Conservation (phyloP, 345 rosid species). For the Acer negundo region DNA sequence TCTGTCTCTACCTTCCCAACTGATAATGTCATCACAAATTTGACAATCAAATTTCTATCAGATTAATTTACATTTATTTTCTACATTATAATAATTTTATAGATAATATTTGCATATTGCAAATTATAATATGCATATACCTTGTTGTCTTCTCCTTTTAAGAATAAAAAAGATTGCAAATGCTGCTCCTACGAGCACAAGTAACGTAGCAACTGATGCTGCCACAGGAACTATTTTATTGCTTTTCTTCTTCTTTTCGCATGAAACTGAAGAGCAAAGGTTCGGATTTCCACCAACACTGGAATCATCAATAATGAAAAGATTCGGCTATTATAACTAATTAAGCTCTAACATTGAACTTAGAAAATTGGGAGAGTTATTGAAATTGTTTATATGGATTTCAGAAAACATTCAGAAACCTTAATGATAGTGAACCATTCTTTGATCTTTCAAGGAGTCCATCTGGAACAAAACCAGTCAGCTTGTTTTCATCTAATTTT, state of each 20-base stretch:
- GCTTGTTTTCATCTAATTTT: conserved; percentile 41
- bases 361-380: no score
- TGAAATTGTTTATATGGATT: background rate
- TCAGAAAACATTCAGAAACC: conserved; percentile 27
- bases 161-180: conserved; percentile 19
- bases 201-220: conserved; percentile 27
- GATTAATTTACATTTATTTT: background rate
- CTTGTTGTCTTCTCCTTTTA: conserved; percentile 31
- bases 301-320: background rate
- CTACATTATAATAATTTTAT: background rate
- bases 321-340: no score
- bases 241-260: conserved; percentile 31
- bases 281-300: conserved; percentile 43
- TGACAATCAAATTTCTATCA: background rate
- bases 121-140: conserved; percentile 11
- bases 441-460: conserved; percentile 42
- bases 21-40: background rate
- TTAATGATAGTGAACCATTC: conserved; percentile 33
- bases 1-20: background rate
- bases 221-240: conserved; percentile 34
- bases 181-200: conserved; percentile 28
- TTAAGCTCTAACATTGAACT: no score
- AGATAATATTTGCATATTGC: background rate
- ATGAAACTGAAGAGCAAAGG: conserved; percentile 40
- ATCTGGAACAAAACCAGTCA: conserved; percentile 48